Evolutionary conservation across 768 basidiomycete species (phyloP).

Genomic region (Serpula lacrymans): DNA sequence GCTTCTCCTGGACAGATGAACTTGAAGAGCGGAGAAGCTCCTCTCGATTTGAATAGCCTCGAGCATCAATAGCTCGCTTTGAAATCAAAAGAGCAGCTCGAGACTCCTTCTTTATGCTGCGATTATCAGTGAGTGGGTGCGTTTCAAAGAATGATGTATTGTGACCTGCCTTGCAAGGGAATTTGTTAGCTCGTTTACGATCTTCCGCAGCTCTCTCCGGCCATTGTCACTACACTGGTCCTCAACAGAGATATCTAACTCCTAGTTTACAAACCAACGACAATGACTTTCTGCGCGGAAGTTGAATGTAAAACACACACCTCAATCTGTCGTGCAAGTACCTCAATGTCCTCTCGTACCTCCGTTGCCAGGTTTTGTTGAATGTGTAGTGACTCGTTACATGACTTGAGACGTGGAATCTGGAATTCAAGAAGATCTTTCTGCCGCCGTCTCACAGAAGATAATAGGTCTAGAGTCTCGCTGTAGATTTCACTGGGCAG

Average conservation of each 20-base stretch:
- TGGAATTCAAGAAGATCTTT: slow-evolving; percentile 67
- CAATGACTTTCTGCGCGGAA: background rate
- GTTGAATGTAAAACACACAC: slow-evolving; percentile 29
- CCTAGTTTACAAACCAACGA: slow-evolving; percentile 34
- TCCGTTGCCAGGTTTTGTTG: slow-evolving; percentile 78
- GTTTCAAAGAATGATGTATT: slow-evolving; percentile 6
- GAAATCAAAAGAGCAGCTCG: slow-evolving; percentile 70
- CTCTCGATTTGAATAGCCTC: slow-evolving; percentile 55
- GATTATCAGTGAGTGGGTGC: slow-evolving; percentile 1
- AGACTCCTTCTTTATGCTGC: slow-evolving; percentile 58
- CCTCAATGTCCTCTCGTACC: slow-evolving; percentile 70
- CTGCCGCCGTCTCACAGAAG: slow-evolving; percentile 50
- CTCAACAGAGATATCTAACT: slow-evolving; percentile 65
- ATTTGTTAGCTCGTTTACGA: slow-evolving; percentile 47
- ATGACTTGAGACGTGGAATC: slow-evolving; percentile 68
- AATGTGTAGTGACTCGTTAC: slow-evolving; percentile 60
- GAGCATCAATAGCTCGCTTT: slow-evolving; percentile 68
- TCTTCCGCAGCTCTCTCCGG: slow-evolving; percentile 42
- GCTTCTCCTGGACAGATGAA: slow-evolving; percentile 48
- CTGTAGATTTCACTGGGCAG: slow-evolving; percentile 52
- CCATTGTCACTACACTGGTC: slow-evolving; percentile 63
- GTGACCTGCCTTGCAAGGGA: slow-evolving; percentile 50
- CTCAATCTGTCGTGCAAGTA: slow-evolving; percentile 64
- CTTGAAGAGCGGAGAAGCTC: slow-evolving; percentile 62
- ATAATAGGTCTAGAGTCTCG: slow-evolving; percentile 48